These are phyloP conservation scores for Passalora sequoiae DNA, from an alignment of 2,329 filamentous ascomycete genomes.

Conservation along the genomic window DNA sequence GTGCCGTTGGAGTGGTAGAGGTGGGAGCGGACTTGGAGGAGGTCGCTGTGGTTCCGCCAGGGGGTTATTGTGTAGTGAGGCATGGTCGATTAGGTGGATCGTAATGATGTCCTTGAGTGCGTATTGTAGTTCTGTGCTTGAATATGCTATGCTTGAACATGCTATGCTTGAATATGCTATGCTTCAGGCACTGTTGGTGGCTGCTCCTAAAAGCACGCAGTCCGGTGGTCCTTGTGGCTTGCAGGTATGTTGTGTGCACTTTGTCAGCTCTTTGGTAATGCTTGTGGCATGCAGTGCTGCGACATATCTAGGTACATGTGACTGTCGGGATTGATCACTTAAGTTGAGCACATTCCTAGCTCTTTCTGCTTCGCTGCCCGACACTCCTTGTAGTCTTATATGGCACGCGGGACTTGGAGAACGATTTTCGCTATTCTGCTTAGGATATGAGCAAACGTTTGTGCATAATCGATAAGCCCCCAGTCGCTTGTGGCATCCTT, in stretches of 20 bases:
- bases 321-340: too few relatives aligned
- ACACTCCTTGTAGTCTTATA: too few relatives aligned
- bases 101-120: background rate
- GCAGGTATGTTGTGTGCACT: background rate
- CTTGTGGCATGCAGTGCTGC: background rate
- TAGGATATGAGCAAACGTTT: background rate
- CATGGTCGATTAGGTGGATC: constrained; percentile 41
- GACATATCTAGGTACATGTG: too few relatives aligned
- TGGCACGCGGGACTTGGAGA: too few relatives aligned
- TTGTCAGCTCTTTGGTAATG: constrained; percentile 4
- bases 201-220: too few relatives aligned
- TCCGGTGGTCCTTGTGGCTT: background rate
- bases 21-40: constrained; percentile 59
- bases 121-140: background rate
- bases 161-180: too few relatives aligned
- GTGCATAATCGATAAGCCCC: constrained; percentile 3
- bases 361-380: too few relatives aligned
- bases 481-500: background rate
- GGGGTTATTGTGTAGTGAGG: constrained; percentile 68
- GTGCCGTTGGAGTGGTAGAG: constrained; percentile 53
- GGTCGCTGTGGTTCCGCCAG: constrained; percentile 62
- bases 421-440: too few relatives aligned
- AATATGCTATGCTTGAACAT: too few relatives aligned
- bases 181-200: too few relatives aligned
- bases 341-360: too few relatives aligned